Evolutionary conservation across 345 rosid species (phyloP).

Genomic region (Trapa bicornis): DNA sequence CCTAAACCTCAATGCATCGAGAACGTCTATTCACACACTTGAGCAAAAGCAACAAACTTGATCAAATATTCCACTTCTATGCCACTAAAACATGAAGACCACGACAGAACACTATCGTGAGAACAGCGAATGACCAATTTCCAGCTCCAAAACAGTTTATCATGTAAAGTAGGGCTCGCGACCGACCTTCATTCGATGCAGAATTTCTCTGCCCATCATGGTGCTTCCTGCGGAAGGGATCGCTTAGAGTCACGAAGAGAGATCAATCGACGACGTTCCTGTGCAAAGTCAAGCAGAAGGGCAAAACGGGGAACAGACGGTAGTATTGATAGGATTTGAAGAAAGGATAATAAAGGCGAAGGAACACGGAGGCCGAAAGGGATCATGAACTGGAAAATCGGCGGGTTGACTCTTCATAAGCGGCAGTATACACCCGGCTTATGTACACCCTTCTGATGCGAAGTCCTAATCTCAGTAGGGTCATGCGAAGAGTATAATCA

Average conservation of each 20-base stretch:
- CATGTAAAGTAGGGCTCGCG: background rate
- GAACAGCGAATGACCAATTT: background rate
- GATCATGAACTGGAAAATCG: background rate
- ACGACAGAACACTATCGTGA: background rate
- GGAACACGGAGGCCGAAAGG: background rate
- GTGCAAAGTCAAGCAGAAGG: background rate
- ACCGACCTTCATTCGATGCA: slow-evolving; percentile 67
- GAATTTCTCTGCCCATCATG: slow-evolving; percentile 59
- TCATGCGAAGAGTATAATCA: too few relatives aligned
- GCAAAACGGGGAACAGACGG: background rate
- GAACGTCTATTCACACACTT: background rate
- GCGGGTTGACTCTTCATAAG: background rate
- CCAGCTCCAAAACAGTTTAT: background rate
- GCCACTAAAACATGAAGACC: background rate
- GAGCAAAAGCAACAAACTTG: background rate
- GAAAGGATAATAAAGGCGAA: background rate
- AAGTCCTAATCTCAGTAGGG: too few relatives aligned
- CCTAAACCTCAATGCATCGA: background rate
- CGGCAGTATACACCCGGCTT: background rate
- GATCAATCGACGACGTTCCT: background rate
- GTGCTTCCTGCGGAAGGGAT: background rate
- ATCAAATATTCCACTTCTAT: background rate
- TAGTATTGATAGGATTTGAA: too few relatives aligned
- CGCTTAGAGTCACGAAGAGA: background rate
- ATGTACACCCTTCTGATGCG: background rate